phyloP scores from a whole-genome alignment of 164 flowering plant species.

The Magnolia sinica region DNA sequence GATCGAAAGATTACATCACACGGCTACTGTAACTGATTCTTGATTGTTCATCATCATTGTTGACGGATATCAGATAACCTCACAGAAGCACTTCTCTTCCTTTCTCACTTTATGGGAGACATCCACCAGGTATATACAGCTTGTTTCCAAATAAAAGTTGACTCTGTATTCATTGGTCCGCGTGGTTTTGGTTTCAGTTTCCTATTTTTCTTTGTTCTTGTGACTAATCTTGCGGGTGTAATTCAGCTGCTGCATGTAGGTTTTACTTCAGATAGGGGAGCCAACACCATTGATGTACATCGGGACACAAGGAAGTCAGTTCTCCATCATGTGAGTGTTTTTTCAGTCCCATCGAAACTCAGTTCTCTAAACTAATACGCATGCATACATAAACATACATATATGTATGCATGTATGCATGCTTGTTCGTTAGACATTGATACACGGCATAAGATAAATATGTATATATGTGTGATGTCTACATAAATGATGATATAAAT shows the following conservation, averaged over 20 bases:
- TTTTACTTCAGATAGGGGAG: slow-evolving; percentile 74
- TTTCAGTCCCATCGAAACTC: background rate
- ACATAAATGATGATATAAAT: too few species aligned
- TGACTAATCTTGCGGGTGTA: background rate
- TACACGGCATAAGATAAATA: too few species aligned
- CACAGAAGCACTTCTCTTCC: slow-evolving; percentile 83
- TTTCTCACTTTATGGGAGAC: slow-evolving; percentile 84
- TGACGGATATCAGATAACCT: slow-evolving; percentile 59
- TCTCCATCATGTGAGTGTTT: slow-evolving; percentile 80
- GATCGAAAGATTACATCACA: background rate
- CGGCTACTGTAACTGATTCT: background rate
- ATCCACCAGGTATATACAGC: slow-evolving; percentile 68
- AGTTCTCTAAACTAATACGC: background rate
- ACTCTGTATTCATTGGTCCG: too few species aligned
- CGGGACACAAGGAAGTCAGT: slow-evolving; percentile 75
- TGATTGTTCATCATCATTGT: background rate
- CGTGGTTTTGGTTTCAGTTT: background rate
- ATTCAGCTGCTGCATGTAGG: slow-evolving; percentile 89
- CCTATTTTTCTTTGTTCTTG: background rate
- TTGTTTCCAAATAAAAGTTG: background rate
- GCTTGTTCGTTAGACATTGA: too few species aligned
- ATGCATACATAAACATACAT: background rate
- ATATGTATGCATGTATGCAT: background rate
- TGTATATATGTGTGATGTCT: background rate
- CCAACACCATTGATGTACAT: slow-evolving; percentile 73